Conservation (phyloP, 768 basidiomycete genomes). For the Suillus decipiens region DNA sequence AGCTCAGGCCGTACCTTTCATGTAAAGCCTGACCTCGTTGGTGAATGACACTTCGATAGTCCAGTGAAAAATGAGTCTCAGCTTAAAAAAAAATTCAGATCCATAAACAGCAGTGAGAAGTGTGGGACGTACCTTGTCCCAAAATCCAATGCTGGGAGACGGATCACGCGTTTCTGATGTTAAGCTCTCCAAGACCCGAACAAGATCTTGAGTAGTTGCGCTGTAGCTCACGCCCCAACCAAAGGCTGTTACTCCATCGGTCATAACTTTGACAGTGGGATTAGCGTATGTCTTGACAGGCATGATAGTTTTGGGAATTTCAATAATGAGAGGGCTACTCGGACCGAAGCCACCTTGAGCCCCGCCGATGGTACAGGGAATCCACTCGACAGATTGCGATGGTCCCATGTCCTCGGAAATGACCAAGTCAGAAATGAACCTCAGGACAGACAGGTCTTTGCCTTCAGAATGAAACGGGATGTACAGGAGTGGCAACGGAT, state of each 20-base stretch:
- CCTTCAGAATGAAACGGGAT: slow-evolving; percentile 50
- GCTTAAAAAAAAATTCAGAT: slow-evolving; percentile 36
- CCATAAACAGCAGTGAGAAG: slow-evolving; percentile 1
- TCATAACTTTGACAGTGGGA: slow-evolving; percentile 68
- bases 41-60: slow-evolving; percentile 64
- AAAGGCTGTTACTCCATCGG: slow-evolving; percentile 66
- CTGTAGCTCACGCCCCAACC: slow-evolving; percentile 90
- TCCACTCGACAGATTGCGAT: slow-evolving; percentile 66
- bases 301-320: slow-evolving; percentile 90
- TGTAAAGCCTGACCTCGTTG: slow-evolving; percentile 72
- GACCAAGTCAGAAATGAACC: slow-evolving; percentile 77
- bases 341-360: slow-evolving; percentile 51
- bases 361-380: slow-evolving; percentile 67
- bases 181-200: slow-evolving; percentile 79
- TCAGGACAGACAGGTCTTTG: slow-evolving; percentile 47
- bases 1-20: slow-evolving; percentile 66
- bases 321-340: slow-evolving; percentile 54
- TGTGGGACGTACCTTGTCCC: slow-evolving; percentile 76
- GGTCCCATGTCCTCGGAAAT: slow-evolving; percentile 86
- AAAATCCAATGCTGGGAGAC: slow-evolving; percentile 86
- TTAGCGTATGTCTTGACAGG: slow-evolving; percentile 91
- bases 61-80: slow-evolving; percentile 87
- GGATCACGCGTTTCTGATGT: slow-evolving; percentile 76
- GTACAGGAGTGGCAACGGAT: slow-evolving; percentile 83
- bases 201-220: slow-evolving; percentile 84